Conservation (phyloP, 371 early-diverging fungal genomes). For the Rozella allomycis region DNA sequence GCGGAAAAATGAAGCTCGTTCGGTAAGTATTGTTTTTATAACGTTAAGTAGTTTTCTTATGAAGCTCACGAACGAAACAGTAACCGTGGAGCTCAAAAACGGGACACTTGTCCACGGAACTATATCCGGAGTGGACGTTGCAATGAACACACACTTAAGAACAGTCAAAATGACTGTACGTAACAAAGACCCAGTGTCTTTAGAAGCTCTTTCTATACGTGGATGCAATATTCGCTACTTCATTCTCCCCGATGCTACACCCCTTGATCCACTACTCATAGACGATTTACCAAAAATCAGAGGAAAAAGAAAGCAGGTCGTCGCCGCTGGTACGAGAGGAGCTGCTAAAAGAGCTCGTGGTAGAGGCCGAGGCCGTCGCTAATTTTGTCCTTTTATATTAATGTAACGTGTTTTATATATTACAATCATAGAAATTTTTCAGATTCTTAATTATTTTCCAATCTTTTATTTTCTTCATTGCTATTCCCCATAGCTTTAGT, state of each 20-base stretch:
- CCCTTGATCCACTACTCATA: slow-evolving; percentile 80
- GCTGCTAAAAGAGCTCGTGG: not conserved
- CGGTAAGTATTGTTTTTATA: no score
- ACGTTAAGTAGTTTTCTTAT: slow-evolving; percentile 71
- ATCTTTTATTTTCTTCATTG: no score
- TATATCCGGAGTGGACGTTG: slow-evolving; percentile 87
- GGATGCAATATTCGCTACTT: slow-evolving; percentile 88
- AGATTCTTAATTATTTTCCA: no score
- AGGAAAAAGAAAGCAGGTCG: slow-evolving; percentile 50
- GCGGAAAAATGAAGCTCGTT: no score
- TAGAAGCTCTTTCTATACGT: slow-evolving; percentile 77
- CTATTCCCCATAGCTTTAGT: no score
- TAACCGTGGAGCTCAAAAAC: slow-evolving; percentile 86
- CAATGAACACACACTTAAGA: slow-evolving; percentile 96
- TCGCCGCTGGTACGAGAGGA: no score
- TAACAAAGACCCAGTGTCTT: slow-evolving; percentile 62
- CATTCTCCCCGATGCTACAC: slow-evolving; percentile 80
- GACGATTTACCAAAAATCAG: slow-evolving; percentile 86
- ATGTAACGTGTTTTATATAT: no score
- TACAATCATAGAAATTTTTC: no score
- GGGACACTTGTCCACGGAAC: slow-evolving; percentile 87
- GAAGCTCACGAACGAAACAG: slow-evolving; percentile 82
- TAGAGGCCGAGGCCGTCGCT: no score
- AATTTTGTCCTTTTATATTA: no score
- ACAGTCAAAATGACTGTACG: slow-evolving; percentile 92